phyloP scores from a whole-genome alignment of 441 rosid species.

The Mallotus japonicus region DNA sequence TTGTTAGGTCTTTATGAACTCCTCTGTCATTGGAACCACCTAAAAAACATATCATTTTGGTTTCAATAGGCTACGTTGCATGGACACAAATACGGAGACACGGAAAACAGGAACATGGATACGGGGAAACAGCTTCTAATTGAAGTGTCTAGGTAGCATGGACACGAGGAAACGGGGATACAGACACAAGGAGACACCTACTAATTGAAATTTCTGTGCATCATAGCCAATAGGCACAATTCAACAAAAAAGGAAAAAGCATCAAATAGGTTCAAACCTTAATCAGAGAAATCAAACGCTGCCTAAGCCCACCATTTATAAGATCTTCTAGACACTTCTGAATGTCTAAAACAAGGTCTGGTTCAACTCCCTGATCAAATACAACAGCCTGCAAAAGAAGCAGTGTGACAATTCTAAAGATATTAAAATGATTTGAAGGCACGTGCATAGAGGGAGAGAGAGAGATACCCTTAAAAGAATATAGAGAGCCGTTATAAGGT shows the following conservation, averaged over 20 bases:
- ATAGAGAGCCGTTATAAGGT: conserved; percentile 71
- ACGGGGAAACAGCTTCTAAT: too few relatives aligned
- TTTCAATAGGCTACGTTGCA: too few relatives aligned
- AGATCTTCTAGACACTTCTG: conserved; percentile 81
- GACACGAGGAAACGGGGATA: too few relatives aligned
- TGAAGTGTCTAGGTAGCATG: too few relatives aligned
- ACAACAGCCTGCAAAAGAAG: conserved; percentile 69
- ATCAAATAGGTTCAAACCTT: conserved; percentile 49
- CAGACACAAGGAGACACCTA: too few relatives aligned
- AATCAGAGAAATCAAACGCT: conserved; percentile 67
- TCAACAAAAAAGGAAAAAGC: not conserved
- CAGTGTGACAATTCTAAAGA: conserved; percentile 1
- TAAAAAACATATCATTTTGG: not conserved
- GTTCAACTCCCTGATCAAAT: conserved; percentile 80
- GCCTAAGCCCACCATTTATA: conserved; percentile 67
- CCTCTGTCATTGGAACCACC: not conserved
- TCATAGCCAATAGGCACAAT: too few relatives aligned
- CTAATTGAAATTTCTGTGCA: too few relatives aligned
- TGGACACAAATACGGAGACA: too few relatives aligned
- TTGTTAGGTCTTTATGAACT: not conserved
- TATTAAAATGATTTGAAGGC: not conserved
- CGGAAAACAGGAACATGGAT: too few relatives aligned
- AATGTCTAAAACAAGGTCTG: conserved; percentile 68
- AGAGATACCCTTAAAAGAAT: conserved; percentile 68
- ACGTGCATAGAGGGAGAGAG: not conserved